Evolutionary conservation across 441 rosid species (phyloP), one percentile per base, ranked within the genome.

Genomic region (Erysimum cheiri): DNA sequence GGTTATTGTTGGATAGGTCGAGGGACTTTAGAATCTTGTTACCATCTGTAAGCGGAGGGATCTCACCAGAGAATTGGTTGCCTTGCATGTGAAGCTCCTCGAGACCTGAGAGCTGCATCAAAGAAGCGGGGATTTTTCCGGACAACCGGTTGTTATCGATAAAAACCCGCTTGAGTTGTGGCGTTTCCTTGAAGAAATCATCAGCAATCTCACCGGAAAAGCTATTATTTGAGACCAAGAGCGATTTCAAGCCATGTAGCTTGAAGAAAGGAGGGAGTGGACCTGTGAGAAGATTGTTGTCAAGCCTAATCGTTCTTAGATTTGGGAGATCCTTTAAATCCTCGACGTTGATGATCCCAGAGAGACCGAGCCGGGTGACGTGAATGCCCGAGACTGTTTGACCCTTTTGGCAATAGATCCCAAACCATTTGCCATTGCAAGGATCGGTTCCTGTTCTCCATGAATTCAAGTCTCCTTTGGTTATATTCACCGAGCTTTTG

Each of bases 61-160:
- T 85, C 35, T 52, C 5, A 31, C 95, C 96, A 3, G 86, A 74
- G 78, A 91, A 91, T 10, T 75, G 82, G 68, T 93, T 93, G 0
- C 75, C 78, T 70, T 93, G 94, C 13, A 91, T 82, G 62, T 93
- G 93, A 39, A 91, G 80, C 69, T 91, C 94, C 48, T 24, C 70
- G 11, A 93, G 77, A 77, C 66, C 73, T 4, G 78, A 50, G 2
- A 89, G 70, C 10, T 78, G 71, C 80, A 78, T 74, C 26, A 88
- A 6, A 1, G 98, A 88, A 0, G 73, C 69, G 0, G 98, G 98
- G 39, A 93, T 83, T 15, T 69, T 71, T 12, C 97, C 98, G 0
- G 88, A 73, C 67, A 93, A 82, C 3, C 76, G 46, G 53, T 93
- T 93, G 28, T 76, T 61, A 35, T 81, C 75, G 7, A 93, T 69